phyloP scores from a whole-genome alignment of 371 early-diverging fungal genomes.

The Apophysomyces elegans region DNA sequence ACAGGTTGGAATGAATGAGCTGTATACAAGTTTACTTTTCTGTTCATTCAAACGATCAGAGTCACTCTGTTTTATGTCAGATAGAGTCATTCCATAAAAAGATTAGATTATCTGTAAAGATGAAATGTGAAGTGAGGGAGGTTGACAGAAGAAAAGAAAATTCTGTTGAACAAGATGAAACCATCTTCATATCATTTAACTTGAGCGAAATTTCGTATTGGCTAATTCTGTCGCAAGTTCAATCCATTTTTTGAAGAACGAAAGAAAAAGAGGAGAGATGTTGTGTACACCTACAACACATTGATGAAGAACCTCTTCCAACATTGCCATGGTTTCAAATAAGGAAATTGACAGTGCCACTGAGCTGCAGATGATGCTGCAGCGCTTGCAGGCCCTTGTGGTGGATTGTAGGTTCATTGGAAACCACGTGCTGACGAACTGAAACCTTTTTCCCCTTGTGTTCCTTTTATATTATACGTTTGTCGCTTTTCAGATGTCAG shows the following conservation, averaged over 20 bases:
- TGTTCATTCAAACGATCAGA: too few relatives aligned
- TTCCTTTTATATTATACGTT: neutral
- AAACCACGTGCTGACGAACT: neutral
- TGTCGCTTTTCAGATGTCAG: conserved; percentile 38
- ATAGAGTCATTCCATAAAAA: too few relatives aligned
- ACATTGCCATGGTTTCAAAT: conserved; percentile 25
- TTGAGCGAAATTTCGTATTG: neutral
- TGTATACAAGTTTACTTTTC: too few relatives aligned
- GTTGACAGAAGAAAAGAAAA: too few relatives aligned
- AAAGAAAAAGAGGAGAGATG: neutral
- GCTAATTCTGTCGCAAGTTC: neutral
- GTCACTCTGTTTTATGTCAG: too few relatives aligned
- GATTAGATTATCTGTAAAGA: too few relatives aligned
- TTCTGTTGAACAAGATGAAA: too few relatives aligned
- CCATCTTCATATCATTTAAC: too few relatives aligned
- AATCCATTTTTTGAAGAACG: conserved; percentile 6
- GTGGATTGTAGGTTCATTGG: conserved; percentile 30
- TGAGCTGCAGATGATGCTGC: conserved; percentile 44
- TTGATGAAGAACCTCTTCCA: neutral
- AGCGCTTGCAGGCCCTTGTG: conserved; percentile 37
- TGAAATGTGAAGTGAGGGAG: too few relatives aligned
- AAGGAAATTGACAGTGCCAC: conserved; percentile 29
- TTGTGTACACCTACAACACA: too few relatives aligned
- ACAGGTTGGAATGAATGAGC: too few relatives aligned
- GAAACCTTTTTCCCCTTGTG: neutral